These are phyloP conservation scores for Lodderomyces elongisporus DNA, from an alignment of 1,139 yeast species.

Conservation along the genomic window DNA sequence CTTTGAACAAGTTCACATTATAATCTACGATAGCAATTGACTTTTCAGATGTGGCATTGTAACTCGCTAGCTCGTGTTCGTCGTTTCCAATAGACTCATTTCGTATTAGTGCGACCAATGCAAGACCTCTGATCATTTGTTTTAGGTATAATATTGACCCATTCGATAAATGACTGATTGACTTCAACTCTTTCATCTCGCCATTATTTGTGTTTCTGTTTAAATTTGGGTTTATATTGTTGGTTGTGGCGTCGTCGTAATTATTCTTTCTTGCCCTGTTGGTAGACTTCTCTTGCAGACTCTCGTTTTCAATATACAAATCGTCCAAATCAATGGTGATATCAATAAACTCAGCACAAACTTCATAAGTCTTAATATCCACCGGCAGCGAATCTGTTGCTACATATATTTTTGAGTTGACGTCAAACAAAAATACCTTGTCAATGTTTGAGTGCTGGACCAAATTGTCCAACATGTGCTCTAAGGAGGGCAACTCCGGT, in stretches of 20 bases:
- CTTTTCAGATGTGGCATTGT: constrained; percentile 29
- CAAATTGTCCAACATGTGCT: constrained; percentile 80
- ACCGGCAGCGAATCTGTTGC: constrained; percentile 97
- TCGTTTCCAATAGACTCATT: constrained; percentile 39
- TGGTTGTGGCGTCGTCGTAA: constrained; percentile 3
- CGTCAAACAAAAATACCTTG: constrained; percentile 87
- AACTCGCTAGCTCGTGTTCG: constrained; percentile 41
- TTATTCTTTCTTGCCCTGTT: constrained; percentile 1
- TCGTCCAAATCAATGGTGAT: constrained; percentile 87
- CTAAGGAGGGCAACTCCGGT: constrained; percentile 83
- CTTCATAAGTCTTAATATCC: constrained; percentile 92
- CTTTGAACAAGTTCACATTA: constrained; percentile 77
- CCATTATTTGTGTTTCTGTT: constrained; percentile 11
- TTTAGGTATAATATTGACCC: constrained; percentile 79
- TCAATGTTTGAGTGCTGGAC: constrained; percentile 89
- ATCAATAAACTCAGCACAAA: constrained; percentile 94
- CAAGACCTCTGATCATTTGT: constrained; percentile 90
- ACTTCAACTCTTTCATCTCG: constrained; percentile 42
- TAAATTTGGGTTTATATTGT: constrained; percentile 2
- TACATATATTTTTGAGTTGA: constrained; percentile 89
- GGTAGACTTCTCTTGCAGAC: too few species aligned
- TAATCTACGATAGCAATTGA: constrained; percentile 79
- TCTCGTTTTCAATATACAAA: constrained; percentile 46
- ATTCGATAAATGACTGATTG: constrained; percentile 72
- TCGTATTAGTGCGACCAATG: constrained; percentile 81